phyloP scores from a whole-genome alignment of 2,329 filamentous ascomycete species.

The Pseudogymnoascus sp. region DNA sequence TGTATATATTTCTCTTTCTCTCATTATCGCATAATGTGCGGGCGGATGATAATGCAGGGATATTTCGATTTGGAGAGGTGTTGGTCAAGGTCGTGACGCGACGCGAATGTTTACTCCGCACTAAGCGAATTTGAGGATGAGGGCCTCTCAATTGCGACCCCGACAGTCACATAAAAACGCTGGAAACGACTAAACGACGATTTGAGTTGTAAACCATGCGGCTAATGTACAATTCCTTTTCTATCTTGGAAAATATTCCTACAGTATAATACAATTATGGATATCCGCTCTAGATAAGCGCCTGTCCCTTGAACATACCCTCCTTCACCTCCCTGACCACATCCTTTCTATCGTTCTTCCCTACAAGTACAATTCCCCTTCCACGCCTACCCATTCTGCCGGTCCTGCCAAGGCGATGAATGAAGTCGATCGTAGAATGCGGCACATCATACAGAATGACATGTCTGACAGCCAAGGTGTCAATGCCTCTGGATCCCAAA shows the following conservation, averaged over 20 bases:
- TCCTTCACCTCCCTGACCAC: slow-evolving; percentile 86
- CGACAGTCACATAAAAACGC: background rate
- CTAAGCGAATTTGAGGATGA: background rate
- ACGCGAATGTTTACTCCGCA: slow-evolving; percentile 10
- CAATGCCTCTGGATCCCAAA: slow-evolving; percentile 83
- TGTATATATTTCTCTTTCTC: slow-evolving; percentile 1
- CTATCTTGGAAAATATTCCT: background rate
- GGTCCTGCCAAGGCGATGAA: slow-evolving; percentile 85
- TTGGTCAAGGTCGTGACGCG: slow-evolving; percentile 5
- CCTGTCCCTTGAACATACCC: slow-evolving; percentile 76
- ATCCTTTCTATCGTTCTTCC: slow-evolving; percentile 80
- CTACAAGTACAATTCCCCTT: slow-evolving; percentile 80
- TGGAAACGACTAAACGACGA: background rate
- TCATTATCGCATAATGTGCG: background rate
- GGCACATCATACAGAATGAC: slow-evolving; percentile 97
- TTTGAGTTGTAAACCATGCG: background rate
- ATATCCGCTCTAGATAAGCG: slow-evolving; percentile 50
- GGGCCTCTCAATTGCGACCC: background rate
- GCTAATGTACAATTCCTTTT: slow-evolving; percentile 5
- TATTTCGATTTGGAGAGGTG: slow-evolving; percentile 2
- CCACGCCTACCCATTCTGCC: slow-evolving; percentile 89
- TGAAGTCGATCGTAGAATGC: slow-evolving; percentile 95
- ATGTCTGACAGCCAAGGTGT: slow-evolving; percentile 82
- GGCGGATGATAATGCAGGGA: background rate
- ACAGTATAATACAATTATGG: slow-evolving; percentile 7